phyloP scores from a whole-genome alignment of 805 yeast species.

The Wickerhamomyces silvicola region DNA sequence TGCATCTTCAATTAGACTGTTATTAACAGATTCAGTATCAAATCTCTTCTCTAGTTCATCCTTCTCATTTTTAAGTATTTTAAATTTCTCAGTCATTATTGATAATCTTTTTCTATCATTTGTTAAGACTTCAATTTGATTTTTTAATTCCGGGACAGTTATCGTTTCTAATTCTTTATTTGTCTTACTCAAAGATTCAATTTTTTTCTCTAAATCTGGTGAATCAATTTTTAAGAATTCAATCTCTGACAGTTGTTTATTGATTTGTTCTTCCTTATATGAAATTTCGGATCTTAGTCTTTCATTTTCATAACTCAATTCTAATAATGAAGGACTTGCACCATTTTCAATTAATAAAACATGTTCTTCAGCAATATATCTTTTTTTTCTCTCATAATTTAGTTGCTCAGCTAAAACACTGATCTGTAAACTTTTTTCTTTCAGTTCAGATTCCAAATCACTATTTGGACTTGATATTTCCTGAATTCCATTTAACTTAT shows the following conservation, averaged over 20 bases:
- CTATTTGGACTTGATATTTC: neutral
- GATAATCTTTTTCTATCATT: conserved; percentile 19
- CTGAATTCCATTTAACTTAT: conserved; percentile 23
- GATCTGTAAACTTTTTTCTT: conserved; percentile 37
- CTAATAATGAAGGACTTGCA: conserved; percentile 45
- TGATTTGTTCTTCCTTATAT: conserved; percentile 41
- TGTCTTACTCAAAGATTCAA: conserved; percentile 33
- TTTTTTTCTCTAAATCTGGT: conserved; percentile 30
- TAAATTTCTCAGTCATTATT: conserved; percentile 21
- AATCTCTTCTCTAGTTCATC: conserved; percentile 28
- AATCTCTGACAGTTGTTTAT: conserved; percentile 41
- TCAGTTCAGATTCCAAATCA: conserved; percentile 10
- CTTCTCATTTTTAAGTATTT: conserved; percentile 25
- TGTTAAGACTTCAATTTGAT: conserved; percentile 30
- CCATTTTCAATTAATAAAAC: conserved; percentile 50
- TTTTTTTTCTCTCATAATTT: conserved; percentile 55
- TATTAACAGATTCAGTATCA: conserved; percentile 11
- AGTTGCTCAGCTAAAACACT: conserved; percentile 49
- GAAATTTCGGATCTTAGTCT: conserved; percentile 42
- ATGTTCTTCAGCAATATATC: conserved; percentile 70
- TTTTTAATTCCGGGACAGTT: conserved; percentile 41
- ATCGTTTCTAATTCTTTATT: conserved; percentile 36
- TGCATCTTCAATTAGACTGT: no score
- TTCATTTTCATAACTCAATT: conserved; percentile 50
- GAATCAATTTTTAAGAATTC: conserved; percentile 32